phyloP scores from a whole-genome alignment of 768 basidiomycete species.

The Suillus placidus region DNA sequence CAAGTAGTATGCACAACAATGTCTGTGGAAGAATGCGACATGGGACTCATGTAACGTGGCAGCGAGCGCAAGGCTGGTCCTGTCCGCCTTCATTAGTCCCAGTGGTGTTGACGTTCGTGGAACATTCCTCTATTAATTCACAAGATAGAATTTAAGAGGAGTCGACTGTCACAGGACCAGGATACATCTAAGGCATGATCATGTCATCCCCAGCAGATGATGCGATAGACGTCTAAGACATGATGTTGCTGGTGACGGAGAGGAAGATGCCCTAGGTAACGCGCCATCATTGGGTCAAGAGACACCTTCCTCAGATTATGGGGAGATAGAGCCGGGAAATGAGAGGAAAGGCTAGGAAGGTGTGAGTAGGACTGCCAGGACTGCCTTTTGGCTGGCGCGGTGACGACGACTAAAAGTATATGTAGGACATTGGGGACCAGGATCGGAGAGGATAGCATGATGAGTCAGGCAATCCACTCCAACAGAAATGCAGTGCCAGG shows the following conservation, averaged over 20 bases:
- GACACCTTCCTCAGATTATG: not conserved
- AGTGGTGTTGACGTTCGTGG: not conserved
- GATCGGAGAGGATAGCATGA: not conserved
- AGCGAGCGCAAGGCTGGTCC: not conserved
- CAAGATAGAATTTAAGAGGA: not conserved
- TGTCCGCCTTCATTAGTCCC: not conserved
- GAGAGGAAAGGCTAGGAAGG: not conserved
- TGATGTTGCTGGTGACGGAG: not conserved
- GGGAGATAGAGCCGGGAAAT: not conserved
- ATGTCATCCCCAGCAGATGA: not conserved
- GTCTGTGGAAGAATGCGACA: not conserved
- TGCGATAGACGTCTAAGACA: not conserved
- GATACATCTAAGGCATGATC: not conserved
- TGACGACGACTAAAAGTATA: not conserved
- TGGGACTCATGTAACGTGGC: not conserved
- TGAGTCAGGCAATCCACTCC: not conserved
- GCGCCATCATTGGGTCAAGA: not conserved
- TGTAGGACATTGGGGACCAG: not conserved
- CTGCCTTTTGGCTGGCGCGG: not conserved
- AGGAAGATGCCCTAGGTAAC: not conserved
- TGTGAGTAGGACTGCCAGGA: not conserved
- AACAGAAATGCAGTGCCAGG: not conserved
- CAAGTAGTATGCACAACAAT: not conserved
- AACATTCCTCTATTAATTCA: not conserved
- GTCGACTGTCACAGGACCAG: not conserved